A percentile compares a stretch with the other conserved stretches of the same genome.
Conservation (phyloP, 345 rosid species). For the Anastatica hierochuntica region DNA sequence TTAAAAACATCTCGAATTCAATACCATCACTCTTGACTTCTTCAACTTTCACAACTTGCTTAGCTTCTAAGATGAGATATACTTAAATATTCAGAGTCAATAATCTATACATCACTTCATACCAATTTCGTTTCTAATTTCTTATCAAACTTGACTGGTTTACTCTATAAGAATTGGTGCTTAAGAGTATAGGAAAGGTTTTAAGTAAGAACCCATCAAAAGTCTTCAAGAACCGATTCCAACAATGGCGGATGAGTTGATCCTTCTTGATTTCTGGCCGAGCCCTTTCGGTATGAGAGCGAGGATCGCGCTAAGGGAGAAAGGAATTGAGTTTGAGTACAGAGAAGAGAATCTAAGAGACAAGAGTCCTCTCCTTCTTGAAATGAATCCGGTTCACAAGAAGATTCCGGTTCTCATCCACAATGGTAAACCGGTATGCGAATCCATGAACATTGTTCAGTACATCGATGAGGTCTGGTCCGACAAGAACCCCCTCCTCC, state of each 20-base stretch:
- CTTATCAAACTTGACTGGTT: no score
- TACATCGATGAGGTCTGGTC: slow-evolving; percentile 65
- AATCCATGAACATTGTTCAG: slow-evolving; percentile 41
- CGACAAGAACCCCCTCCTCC: slow-evolving; percentile 37
- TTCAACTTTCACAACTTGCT: no score
- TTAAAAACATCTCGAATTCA: no score
- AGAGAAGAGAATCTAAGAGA: slow-evolving; percentile 46
- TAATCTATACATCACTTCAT: no score
- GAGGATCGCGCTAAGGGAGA: slow-evolving; percentile 48
- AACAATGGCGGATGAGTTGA: slow-evolving; percentile 30
- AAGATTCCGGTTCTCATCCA: slow-evolving; percentile 71
- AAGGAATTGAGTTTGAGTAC: slow-evolving; percentile 39
- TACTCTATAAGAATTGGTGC: no score
- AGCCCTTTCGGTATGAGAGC: slow-evolving; percentile 63
- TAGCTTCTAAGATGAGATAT: no score
- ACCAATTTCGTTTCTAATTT: no score
- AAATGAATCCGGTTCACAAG: slow-evolving; percentile 55
- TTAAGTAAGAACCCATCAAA: no score
- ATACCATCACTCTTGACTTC: no score
- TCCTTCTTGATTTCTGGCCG: slow-evolving; percentile 42
- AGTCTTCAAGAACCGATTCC: no score
- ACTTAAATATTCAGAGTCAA: no score
- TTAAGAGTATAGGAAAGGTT: no score
- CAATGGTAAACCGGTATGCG: slow-evolving; percentile 51
- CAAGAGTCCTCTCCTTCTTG: slow-evolving; percentile 41